Base-by-base conservation (phyloP, 768 basidiomycete genomes). In the Mycena rosella region DNA sequence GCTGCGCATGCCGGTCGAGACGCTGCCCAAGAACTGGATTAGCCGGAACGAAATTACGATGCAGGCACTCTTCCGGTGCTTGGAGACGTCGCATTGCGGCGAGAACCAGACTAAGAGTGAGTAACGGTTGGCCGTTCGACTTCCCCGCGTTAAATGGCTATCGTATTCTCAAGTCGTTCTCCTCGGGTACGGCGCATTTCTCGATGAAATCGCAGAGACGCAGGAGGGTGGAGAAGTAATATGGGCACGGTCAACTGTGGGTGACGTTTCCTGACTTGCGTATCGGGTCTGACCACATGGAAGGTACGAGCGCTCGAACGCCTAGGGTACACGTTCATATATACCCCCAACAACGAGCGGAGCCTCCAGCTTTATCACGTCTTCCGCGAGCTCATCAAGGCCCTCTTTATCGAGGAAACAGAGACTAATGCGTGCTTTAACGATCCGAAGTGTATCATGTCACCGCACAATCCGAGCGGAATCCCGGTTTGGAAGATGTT, bases 401-500 rank as follows among this genome's bases (percentile, higher is more conserved):
- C 76, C 13, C 44, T 68, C 0, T 48, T 68, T 30, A 14, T 51
- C 32, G 57, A 68, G 20, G 48, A 47, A 29, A 18, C 34, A 13
- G 54, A 62, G 17, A 42, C 38, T 1, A 36, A 32, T 6, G 27
- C n/a, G 15, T 68, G 67, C 40, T 68, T 56, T 53, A 49, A 62
- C 11, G 60, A 61, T 30, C 36, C 60, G 2, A 32, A 42, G 13
- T 64, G 63, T 32, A 20, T 56, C 3, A 7, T 34, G 22, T 64
- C 63, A 2, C 8, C 55, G 2, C 15, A 22, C 13, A 78, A 81
- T 58, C 79, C 80, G 2, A 63, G 60, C 3, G 81, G 80, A 14
- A 80, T 82, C 24, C 81, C 80, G 2, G 74, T 75, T 14, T 82
- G 80, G 80, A 80, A 79, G 64, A 74, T 81, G 9, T 79, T 81